phyloP scores from a whole-genome alignment of 257 asterid genomes.

The Solanum chmielewskii region DNA sequence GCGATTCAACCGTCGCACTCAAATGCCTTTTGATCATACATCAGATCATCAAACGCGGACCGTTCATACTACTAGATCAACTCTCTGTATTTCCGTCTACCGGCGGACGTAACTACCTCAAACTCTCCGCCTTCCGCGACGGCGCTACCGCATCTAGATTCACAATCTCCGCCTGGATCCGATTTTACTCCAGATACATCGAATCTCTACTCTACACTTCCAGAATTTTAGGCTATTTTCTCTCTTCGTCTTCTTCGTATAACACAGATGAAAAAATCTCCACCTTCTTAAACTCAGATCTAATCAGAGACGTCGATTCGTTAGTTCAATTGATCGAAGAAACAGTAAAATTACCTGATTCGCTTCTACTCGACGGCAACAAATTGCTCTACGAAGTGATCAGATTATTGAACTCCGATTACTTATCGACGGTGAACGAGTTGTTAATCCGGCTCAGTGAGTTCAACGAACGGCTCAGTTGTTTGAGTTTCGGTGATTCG shows the following conservation, averaged over 20 bases:
- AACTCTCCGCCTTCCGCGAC: slow-evolving; percentile 68
- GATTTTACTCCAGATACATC: slow-evolving; percentile 67
- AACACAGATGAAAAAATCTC: slow-evolving; percentile 27
- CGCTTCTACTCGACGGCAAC: slow-evolving; percentile 24
- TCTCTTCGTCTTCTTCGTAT: slow-evolving; percentile 27
- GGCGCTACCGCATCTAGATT: slow-evolving; percentile 39
- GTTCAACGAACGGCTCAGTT: slow-evolving; percentile 36
- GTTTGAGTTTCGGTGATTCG: slow-evolving; percentile 51
- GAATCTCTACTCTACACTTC: slow-evolving; percentile 51
- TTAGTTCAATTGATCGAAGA: slow-evolving; percentile 34
- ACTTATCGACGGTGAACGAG: slow-evolving; percentile 39
- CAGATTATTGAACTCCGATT: slow-evolving; percentile 30
- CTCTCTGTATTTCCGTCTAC: slow-evolving; percentile 51
- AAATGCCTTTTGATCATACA: slow-evolving; percentile 64
- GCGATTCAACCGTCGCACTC: slow-evolving; percentile 53
- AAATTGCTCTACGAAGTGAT: slow-evolving; percentile 28
- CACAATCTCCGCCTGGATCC: slow-evolving; percentile 59
- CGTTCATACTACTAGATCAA: slow-evolving; percentile 85
- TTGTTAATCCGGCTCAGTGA: slow-evolving; percentile 40
- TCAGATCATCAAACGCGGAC: slow-evolving; percentile 58
- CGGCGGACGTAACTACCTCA: slow-evolving; percentile 71
- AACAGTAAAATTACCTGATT: slow-evolving; percentile 41
- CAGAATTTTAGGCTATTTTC: slow-evolving; percentile 44
- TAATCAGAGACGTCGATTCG: slow-evolving; percentile 49
- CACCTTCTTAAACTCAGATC: slow-evolving; percentile 29